phyloP scores from a whole-genome alignment of 495 filamentous ascomycete species.

The Aspergillus carlsbadensis region DNA sequence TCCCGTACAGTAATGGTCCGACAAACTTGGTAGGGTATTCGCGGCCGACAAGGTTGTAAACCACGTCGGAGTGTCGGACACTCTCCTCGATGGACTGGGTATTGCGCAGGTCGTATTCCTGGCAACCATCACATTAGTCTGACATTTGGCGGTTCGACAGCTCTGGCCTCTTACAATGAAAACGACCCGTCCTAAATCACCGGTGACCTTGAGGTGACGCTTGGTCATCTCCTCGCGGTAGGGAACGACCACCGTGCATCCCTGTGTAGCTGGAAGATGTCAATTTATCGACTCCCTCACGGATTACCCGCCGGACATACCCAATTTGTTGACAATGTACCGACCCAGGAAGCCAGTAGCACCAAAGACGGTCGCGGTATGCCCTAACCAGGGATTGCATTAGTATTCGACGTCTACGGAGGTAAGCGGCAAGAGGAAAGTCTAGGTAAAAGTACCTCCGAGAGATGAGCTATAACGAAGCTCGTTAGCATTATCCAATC shows the following conservation, averaged over 20 bases:
- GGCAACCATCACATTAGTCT: slow-evolving; percentile 6
- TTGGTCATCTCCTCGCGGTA: slow-evolving; percentile 98
- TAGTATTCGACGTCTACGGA: slow-evolving; percentile 22
- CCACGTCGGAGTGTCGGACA: slow-evolving; percentile 93
- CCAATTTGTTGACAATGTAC: slow-evolving; percentile 95
- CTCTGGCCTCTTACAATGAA: slow-evolving; percentile 62
- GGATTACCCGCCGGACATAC: slow-evolving; percentile 49
- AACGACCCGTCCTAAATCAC: slow-evolving; percentile 84
- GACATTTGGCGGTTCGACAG: not conserved
- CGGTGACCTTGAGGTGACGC: slow-evolving; percentile 90
- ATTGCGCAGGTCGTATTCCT: slow-evolving; percentile 96
- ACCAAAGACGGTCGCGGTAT: slow-evolving; percentile 97
- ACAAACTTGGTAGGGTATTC: slow-evolving; percentile 94
- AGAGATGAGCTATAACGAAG: slow-evolving; percentile 64
- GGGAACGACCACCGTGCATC: slow-evolving; percentile 90
- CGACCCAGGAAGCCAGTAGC: slow-evolving; percentile 94
- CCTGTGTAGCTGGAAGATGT: slow-evolving; percentile 67
- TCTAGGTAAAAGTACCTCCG: slow-evolving; percentile 62
- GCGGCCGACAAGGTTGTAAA: slow-evolving; percentile 93
- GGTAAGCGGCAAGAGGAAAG: slow-evolving; percentile 20
- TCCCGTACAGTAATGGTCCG: not conserved
- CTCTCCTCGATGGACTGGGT: slow-evolving; percentile 94
- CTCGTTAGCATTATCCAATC: slow-evolving; percentile 25
- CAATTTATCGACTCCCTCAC: slow-evolving; percentile 29
- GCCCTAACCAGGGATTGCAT: slow-evolving; percentile 55